These are phyloP conservation scores for Ustilago crameri DNA, from an alignment of 1,284 basidiomycete species.

Conservation along the genomic window DNA sequence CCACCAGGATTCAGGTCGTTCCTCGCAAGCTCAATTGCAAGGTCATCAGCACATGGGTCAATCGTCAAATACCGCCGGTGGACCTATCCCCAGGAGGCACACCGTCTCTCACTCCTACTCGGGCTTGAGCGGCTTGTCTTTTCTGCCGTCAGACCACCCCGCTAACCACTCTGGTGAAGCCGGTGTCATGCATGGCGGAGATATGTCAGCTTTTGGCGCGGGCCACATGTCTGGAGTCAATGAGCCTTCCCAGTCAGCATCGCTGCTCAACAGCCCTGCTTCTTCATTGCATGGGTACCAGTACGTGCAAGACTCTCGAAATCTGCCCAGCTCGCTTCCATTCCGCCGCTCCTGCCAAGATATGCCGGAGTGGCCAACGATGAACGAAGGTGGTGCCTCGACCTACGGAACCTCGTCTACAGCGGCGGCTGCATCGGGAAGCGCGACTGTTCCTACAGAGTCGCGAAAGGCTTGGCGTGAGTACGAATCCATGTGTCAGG, in stretches of 20 bases:
- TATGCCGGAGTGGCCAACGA: conserved; percentile 32
- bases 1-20: conserved; percentile 13
- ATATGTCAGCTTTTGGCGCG: conserved; percentile 18
- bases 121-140: conserved; percentile 27
- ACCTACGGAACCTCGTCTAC: conserved; percentile 9
- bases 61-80: not conserved
- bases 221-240: conserved; percentile 15
- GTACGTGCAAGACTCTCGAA: conserved; percentile 30
- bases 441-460: conserved; percentile 10
- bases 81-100: conserved; percentile 35
- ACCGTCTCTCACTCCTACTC: conserved; percentile 42
- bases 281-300: conserved; percentile 43
- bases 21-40: conserved; percentile 25
- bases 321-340: conserved; percentile 26
- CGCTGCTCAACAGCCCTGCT: conserved; percentile 46
- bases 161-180: conserved; percentile 16
- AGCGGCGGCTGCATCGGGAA: conserved; percentile 2
- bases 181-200: conserved; percentile 18
- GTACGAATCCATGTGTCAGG: conserved; percentile 38
- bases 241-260: conserved; percentile 25
- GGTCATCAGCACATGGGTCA: conserved; percentile 8
- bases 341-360: conserved; percentile 35
- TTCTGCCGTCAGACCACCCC: conserved; percentile 18
- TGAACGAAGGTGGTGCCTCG: conserved; percentile 12
- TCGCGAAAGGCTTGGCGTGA: conserved; percentile 45